These are phyloP conservation scores for Porpolomopsis calyptriformis DNA, from an alignment of 768 basidiomycete genomes.

Conservation along the genomic window DNA sequence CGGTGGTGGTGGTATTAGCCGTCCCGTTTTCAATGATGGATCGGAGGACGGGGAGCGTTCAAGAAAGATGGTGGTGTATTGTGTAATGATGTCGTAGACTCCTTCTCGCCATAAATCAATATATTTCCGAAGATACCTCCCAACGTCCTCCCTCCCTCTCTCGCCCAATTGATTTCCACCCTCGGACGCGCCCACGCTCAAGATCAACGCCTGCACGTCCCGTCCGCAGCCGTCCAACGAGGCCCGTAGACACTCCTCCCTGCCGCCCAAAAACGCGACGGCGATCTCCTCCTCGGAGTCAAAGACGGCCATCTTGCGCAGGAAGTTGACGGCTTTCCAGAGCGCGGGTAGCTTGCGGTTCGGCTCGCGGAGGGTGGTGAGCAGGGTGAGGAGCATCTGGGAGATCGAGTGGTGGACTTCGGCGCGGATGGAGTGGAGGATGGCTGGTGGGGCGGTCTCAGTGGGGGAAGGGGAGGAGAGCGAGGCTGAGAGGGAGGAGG, in stretches of 20 bases:
- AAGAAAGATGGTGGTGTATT: constrained; percentile 83
- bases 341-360: constrained; percentile 76
- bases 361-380: constrained; percentile 71
- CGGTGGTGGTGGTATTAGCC: constrained; percentile 15
- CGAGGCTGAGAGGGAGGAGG: constrained; percentile 38
- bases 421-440: constrained; percentile 51
- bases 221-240: constrained; percentile 44
- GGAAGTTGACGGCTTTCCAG: constrained; percentile 82
- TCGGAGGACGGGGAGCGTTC: constrained; percentile 39
- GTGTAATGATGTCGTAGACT: constrained; percentile 84
- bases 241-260: constrained; percentile 45
- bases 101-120: constrained; percentile 88
- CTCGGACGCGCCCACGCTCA: constrained; percentile 5
- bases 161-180: constrained; percentile 34
- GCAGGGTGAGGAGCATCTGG: constrained; percentile 68
- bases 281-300: constrained; percentile 65
- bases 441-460: constrained; percentile 33
- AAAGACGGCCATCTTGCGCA: constrained; percentile 73
- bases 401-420: constrained; percentile 60
- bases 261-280: constrained; percentile 70
- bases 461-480: constrained; percentile 9
- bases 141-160: constrained; percentile 58
- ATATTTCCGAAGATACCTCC: constrained; percentile 73
- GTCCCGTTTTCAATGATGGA: constrained; percentile 12
- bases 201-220: constrained; percentile 31